phyloP scores from a whole-genome alignment of 176 grass and related monocot genomes.

The Echinochloa phyllopogon region DNA sequence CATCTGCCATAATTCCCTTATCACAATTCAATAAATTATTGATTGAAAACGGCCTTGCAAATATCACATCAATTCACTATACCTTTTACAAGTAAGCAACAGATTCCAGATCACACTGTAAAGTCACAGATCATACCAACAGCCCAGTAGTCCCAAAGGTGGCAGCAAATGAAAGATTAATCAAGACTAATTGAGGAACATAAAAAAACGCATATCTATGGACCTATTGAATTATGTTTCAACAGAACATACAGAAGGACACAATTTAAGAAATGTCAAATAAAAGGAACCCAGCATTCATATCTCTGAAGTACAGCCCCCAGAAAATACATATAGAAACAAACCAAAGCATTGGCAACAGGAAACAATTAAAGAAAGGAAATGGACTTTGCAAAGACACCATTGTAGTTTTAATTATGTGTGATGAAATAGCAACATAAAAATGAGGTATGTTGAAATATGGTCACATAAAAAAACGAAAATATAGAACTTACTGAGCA shows the following conservation, averaged over 20 bases:
- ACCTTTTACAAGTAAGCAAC: background rate
- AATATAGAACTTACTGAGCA: constrained; percentile 81
- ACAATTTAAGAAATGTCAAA: background rate
- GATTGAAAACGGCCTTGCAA: background rate
- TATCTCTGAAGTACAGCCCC: background rate
- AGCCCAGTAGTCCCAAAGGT: background rate
- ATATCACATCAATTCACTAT: background rate
- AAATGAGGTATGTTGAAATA: constrained; percentile 9
- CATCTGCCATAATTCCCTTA: background rate
- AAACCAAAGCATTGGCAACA: background rate
- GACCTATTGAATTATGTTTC: background rate
- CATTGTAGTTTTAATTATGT: background rate
- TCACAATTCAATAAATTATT: background rate
- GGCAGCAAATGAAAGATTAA: background rate
- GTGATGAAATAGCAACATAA: constrained; percentile 30
- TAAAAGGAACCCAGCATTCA: background rate
- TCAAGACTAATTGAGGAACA: background rate
- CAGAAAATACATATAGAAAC: background rate
- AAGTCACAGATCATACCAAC: background rate
- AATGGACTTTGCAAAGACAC: background rate
- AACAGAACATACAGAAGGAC: background rate
- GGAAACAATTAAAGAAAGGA: background rate
- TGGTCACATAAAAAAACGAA: constrained; percentile 29
- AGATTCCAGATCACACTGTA: background rate
- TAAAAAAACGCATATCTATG: background rate